Evolutionary conservation across 768 basidiomycete species (phyloP).

Genomic region (Suillus subluteus): DNA sequence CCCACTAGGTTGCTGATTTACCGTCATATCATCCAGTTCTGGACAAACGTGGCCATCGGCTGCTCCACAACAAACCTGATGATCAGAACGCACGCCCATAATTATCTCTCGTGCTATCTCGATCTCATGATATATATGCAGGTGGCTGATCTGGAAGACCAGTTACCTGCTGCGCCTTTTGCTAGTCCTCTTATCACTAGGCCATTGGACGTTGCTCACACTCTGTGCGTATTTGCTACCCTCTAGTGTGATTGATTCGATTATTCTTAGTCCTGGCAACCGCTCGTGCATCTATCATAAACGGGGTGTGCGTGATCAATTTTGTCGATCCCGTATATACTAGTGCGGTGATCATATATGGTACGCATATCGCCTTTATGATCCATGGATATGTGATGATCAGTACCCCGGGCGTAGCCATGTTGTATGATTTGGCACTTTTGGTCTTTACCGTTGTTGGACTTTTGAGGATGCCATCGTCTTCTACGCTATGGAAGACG

Average conservation of each 20-base stretch:
- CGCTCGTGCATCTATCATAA: not conserved
- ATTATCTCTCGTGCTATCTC: too few species aligned
- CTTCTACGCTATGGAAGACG: not conserved
- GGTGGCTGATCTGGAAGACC: conserved; percentile 6
- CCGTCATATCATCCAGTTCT: not conserved
- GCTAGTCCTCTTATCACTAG: not conserved
- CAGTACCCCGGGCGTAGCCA: not conserved
- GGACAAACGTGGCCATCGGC: not conserved
- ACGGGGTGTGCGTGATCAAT: not conserved
- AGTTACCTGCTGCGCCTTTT: not conserved
- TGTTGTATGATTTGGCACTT: not conserved
- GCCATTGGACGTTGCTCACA: not conserved
- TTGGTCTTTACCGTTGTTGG: not conserved
- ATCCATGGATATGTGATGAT: not conserved
- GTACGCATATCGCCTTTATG: not conserved
- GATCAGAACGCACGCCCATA: not conserved
- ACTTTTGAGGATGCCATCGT: not conserved
- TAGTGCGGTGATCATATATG: not conserved
- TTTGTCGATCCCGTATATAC: not conserved
- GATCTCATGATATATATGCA: not conserved
- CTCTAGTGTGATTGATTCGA: not conserved
- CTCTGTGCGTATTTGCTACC: not conserved
- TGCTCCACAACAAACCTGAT: conserved; percentile 6
- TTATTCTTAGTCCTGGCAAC: not conserved
- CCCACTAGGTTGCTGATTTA: too few species aligned